Evolutionary conservation across 768 basidiomycete genomes (phyloP).

Genomic region (Rossbeevera mucosa): DNA sequence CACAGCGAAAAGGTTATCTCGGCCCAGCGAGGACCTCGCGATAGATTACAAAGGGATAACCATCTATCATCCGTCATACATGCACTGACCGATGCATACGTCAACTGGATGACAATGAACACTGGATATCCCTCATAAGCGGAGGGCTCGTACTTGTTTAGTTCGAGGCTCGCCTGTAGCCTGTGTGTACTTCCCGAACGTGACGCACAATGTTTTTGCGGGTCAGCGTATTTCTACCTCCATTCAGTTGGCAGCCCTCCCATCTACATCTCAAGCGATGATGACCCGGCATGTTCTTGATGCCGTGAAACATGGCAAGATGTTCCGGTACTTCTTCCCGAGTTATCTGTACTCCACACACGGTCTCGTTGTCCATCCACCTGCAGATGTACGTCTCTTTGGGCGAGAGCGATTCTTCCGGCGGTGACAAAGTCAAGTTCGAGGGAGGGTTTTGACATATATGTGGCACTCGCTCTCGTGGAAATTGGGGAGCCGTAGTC

Average conservation of each 20-base stretch:
- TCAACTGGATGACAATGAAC: not conserved
- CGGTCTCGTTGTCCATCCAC: slow-evolving; percentile 3
- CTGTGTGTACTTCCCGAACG: slow-evolving; percentile 13
- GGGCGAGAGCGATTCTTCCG: not conserved
- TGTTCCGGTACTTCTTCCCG: not conserved
- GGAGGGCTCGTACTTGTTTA: not conserved
- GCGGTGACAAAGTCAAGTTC: not conserved
- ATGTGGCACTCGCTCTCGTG: not conserved
- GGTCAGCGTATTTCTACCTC: not conserved
- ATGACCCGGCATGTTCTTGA: not conserved
- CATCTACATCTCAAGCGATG: not conserved
- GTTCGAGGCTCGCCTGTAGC: slow-evolving; percentile 1
- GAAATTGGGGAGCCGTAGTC: too few species aligned
- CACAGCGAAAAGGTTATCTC: too few species aligned
- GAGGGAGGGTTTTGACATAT: not conserved
- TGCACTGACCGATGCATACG: too few species aligned
- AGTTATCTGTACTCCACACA: slow-evolving; percentile 2
- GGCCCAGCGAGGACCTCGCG: too few species aligned
- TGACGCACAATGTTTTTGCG: slow-evolving; percentile 19
- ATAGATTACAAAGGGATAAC: too few species aligned
- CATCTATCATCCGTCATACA: too few species aligned
- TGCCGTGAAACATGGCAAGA: slow-evolving; percentile 2
- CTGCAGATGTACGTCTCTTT: not conserved
- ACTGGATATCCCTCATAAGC: not conserved
- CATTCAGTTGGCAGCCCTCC: slow-evolving; percentile 3